Conservation (phyloP, 192 early-diverging fungal species). For the Coemansia sp. region DNA sequence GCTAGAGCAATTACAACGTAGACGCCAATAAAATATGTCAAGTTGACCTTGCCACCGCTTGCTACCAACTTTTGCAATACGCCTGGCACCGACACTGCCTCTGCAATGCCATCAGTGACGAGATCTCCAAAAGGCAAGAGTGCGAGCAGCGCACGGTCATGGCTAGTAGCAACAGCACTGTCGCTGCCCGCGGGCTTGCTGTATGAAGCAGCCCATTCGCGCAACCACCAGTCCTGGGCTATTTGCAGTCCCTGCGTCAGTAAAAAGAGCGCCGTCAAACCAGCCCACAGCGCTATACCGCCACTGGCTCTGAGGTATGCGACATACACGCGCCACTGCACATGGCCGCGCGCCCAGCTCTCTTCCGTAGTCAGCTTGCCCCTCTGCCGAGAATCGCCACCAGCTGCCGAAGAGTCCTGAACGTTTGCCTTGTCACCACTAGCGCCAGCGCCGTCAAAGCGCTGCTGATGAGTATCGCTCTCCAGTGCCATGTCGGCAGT, state of each 20-base stretch:
- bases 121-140: not conserved
- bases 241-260: constrained; percentile 37
- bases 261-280: constrained; percentile 38
- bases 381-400: constrained; percentile 11
- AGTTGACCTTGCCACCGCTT: constrained; percentile 62
- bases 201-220: constrained; percentile 52
- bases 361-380: constrained; percentile 81
- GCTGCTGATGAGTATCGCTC: constrained; percentile 16
- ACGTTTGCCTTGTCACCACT: constrained; percentile 54
- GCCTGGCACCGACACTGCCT: constrained; percentile 1
- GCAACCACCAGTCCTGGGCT: constrained; percentile 57
- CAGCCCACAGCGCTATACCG: constrained; percentile 65
- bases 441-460: constrained; percentile 28
- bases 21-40: constrained; percentile 78
- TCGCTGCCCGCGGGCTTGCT: constrained; percentile 6
- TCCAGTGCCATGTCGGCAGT: constrained; percentile 18
- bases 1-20: constrained; percentile 53
- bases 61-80: constrained; percentile 71
- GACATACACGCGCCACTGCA: constrained; percentile 74
- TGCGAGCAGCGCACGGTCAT: not conserved
- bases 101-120: not conserved
- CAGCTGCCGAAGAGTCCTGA: not conserved
- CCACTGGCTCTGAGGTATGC: constrained; percentile 75
- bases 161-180: not conserved
- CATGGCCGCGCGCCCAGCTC: constrained; percentile 76